A percentile compares a stretch with the other conserved stretches of the same genome.
phyloP scores from a whole-genome alignment of 2,329 filamentous ascomycete genomes.

The Fusarium sp. region DNA sequence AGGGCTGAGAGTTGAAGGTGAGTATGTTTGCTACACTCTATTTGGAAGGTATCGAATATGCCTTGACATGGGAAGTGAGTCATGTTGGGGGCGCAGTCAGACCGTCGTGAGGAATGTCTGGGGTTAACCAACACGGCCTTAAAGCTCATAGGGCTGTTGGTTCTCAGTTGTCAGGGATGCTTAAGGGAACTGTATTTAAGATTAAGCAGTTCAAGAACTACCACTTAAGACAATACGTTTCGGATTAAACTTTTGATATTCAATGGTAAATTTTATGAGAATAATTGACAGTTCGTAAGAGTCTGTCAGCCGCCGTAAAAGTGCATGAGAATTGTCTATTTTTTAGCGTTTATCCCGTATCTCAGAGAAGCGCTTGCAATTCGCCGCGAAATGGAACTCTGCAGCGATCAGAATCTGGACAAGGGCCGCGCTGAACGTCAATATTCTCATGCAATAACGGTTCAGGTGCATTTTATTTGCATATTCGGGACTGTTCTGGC shows the following conservation, averaged over 20 bases:
- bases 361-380: background rate
- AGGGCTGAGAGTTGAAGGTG: background rate
- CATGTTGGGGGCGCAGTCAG: background rate
- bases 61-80: background rate
- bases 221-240: accelerated
- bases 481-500: background rate
- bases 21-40: background rate
- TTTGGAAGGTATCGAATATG: background rate
- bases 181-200: background rate
- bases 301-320: background rate
- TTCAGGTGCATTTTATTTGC: background rate
- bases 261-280: background rate
- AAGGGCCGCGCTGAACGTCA: accelerated
- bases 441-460: accelerated
- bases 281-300: too few relatives aligned
- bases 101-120: background rate
- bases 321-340: too few relatives aligned
- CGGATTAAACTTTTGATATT: background rate
- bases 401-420: background rate
- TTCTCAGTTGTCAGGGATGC: background rate
- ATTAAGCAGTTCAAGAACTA: background rate
- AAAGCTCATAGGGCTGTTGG: background rate
- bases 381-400: background rate
- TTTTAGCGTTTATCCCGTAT: background rate
- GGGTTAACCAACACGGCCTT: background rate